phyloP scores from a whole-genome alignment of 1,284 basidiomycete genomes.

The Leccinum subrobustum region DNA sequence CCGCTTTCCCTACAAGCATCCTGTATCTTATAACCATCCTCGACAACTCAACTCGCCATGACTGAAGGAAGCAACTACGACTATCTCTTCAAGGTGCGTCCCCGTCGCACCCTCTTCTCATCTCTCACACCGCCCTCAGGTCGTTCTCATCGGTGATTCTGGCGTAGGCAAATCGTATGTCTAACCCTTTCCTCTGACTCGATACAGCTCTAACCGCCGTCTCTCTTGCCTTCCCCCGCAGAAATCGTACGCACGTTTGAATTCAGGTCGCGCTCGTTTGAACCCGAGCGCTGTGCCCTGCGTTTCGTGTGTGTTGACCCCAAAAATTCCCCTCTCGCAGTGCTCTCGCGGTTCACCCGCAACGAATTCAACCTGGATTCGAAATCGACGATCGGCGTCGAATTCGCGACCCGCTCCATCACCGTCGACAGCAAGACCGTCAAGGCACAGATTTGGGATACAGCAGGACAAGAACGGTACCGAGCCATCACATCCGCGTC shows the following conservation, averaged over 20 bases:
- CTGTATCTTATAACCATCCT: constrained; percentile 15
- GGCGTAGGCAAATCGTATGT: constrained; percentile 96
- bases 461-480: constrained; percentile 98
- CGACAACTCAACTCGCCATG: constrained; percentile 47
- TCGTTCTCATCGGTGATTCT: constrained; percentile 98
- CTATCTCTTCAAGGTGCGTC: constrained; percentile 89
- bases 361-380: constrained; percentile 99
- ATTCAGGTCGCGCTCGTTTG: neutral
- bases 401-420: constrained; percentile 97
- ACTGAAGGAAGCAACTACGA: constrained; percentile 91
- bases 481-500: constrained; percentile 97
- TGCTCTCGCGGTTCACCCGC: constrained; percentile 94
- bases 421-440: constrained; percentile 95
- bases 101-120: neutral
- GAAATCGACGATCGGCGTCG: constrained; percentile 98
- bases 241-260: constrained; percentile 24
- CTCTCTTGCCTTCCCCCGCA: constrained; percentile 1
- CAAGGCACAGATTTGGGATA: constrained; percentile 99
- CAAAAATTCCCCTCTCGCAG: constrained; percentile 35
- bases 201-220: neutral
- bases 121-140: constrained; percentile 44
- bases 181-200: neutral
- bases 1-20: constrained; percentile 14
- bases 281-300: neutral
- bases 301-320: constrained; percentile 3